These are phyloP conservation scores for Lanmaoa rubissima DNA, from an alignment of 768 basidiomycete species.

Conservation along the genomic window DNA sequence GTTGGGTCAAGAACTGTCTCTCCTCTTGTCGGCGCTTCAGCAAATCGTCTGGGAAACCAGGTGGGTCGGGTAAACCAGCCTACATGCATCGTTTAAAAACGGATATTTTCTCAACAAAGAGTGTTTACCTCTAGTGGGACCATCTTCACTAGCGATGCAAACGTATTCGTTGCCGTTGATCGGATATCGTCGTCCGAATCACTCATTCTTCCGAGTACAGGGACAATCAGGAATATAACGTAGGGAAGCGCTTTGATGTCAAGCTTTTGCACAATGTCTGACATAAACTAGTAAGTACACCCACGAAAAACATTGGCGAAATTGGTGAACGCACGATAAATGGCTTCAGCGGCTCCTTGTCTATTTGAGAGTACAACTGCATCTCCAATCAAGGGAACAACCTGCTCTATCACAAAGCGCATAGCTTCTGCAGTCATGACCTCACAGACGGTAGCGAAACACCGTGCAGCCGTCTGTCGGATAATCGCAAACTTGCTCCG, in stretches of 20 bases:
- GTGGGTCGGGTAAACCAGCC: constrained; percentile 97
- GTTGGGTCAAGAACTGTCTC: constrained; percentile 87
- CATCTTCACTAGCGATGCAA: constrained; percentile 97
- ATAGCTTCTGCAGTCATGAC: constrained; percentile 85
- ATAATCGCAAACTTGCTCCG: constrained; percentile 88
- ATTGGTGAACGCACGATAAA: constrained; percentile 71
- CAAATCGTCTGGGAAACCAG: constrained; percentile 85
- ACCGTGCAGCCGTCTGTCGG: constrained; percentile 81
- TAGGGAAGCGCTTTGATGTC: constrained; percentile 96
- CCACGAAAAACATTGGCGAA: background rate
- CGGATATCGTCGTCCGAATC: constrained; percentile 90
- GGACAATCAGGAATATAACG: constrained; percentile 94
- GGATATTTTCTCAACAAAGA: background rate
- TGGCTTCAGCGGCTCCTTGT: constrained; percentile 87
- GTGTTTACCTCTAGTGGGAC: constrained; percentile 85
- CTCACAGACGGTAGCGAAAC: constrained; percentile 84
- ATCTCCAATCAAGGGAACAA: constrained; percentile 83
- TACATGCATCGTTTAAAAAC: constrained; percentile 28
- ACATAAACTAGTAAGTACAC: constrained; percentile 11
- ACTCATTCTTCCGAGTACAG: constrained; percentile 96
- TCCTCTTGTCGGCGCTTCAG: constrained; percentile 84
- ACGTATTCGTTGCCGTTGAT: constrained; percentile 93
- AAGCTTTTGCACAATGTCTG: constrained; percentile 88
- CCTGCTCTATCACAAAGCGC: constrained; percentile 82
- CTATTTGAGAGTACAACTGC: constrained; percentile 68